Evolutionary conservation across 306 rosid species (phyloP), one percentile per base, ranked within the genome.

Genomic region (Sechiopsis laciniata): DNA sequence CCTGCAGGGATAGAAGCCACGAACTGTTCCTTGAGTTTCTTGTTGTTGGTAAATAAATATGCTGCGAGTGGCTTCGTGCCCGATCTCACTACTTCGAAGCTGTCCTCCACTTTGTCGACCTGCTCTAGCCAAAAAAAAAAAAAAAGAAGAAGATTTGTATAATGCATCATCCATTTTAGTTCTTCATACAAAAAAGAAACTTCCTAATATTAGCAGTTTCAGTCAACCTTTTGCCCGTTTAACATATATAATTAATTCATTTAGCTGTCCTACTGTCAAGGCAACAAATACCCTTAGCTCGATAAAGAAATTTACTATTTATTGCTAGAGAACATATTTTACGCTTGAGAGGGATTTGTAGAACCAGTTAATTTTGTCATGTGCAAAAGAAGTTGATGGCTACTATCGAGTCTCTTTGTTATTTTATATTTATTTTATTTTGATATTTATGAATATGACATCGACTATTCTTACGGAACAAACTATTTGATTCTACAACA

Each of bases 51-150:
- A 75, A 95, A 95, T 72, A 95, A 58, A 81, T 95, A 95, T n/a
- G 99, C 99, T 24, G 99, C 99, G 7, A 95, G 97, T 52, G 99
- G 99, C 81, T 95, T 95, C 77, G 99, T 1, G 75, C 88, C 91
- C 6, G 99, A 88, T 75, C 80, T 85, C 75, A 95, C 90, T 79
- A 91, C 55, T 26, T 87, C 87, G 50, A 89, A 88, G 78, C 99
- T 82, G 75, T 89, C 96, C 80, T 88, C 97, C 72, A 95, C 45
- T 76, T 88, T 87, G 51, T 89, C 91, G 9, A 95, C 95, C 99
- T 94, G 90, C 77, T 78, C 70, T 81, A 77, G 74, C 21, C 15
- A 21, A 22, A 10, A 1, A 11, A 21, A 10, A 14, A 0, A 8
- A 5, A 24, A 1, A 59, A 12, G 45, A 29, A 14, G 6, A 14